Evolutionary conservation across 192 early-diverging fungal species (phyloP).

Genomic region (Gonapodya sp.): DNA sequence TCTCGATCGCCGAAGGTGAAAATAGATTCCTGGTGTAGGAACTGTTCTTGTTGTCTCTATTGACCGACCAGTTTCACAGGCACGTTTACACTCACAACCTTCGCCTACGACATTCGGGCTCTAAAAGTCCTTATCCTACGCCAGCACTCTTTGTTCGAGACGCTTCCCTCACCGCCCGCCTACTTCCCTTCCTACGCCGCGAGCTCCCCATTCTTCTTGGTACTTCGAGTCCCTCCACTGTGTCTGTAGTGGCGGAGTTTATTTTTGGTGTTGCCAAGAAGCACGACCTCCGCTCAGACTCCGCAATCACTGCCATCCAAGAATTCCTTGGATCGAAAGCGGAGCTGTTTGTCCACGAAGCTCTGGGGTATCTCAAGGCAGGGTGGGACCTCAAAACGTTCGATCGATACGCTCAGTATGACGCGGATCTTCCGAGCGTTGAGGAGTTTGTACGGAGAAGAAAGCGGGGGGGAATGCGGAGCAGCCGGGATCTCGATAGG

Average conservation of each 20-base stretch:
- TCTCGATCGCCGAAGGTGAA: not conserved
- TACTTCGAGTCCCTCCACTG: constrained; percentile 12
- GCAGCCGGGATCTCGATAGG: too few species aligned
- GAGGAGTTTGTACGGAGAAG: not conserved
- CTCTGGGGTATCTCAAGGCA: not conserved
- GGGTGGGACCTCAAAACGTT: not conserved
- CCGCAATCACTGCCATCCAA: constrained; percentile 20
- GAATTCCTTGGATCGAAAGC: constrained; percentile 22
- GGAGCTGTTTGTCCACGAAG: constrained; percentile 35
- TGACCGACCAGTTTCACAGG: not conserved
- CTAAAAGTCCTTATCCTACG: constrained; percentile 11
- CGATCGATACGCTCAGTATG: not conserved
- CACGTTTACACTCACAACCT: constrained; percentile 9
- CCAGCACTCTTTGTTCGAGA: constrained; percentile 27
- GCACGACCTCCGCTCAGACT: constrained; percentile 23
- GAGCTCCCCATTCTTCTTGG: not conserved
- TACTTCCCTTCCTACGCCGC: constrained; percentile 15
- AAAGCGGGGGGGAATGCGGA: not conserved
- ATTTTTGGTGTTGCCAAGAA: constrained; percentile 21
- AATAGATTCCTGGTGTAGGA: not conserved
- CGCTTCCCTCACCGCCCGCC: constrained; percentile 11
- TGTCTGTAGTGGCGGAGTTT: constrained; percentile 23
- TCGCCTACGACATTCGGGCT: not conserved
- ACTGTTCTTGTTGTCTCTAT: not conserved
- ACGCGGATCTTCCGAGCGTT: not conserved